Percentiles rank a stretch among this genome's conserved stretches.
Evolutionary conservation across 257 asterid genomes (phyloP).

Genomic region (Catharanthus roseus): DNA sequence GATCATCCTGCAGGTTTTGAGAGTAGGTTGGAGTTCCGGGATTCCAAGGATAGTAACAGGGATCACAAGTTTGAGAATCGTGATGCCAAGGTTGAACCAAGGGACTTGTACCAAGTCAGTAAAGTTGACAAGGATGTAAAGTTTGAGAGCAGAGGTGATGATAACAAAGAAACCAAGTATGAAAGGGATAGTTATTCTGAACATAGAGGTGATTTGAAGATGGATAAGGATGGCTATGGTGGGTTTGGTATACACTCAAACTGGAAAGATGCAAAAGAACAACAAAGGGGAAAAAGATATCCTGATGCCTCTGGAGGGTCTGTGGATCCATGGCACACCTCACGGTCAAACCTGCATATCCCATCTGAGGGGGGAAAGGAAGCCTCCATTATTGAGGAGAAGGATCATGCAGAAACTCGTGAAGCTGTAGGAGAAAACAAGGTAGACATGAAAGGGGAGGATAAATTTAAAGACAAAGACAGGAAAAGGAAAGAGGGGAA

Average conservation of each 20-base stretch:
- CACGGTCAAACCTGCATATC: constrained; percentile 51
- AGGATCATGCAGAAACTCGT: constrained; percentile 58
- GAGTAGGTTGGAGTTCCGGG: constrained; percentile 59
- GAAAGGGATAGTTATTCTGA: constrained; percentile 63
- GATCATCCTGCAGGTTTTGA: constrained; percentile 54
- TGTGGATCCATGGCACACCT: constrained; percentile 50
- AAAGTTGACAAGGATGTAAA: constrained; percentile 51
- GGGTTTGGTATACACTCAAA: constrained; percentile 47
- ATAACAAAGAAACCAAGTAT: constrained; percentile 52
- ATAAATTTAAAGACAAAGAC: constrained; percentile 76
- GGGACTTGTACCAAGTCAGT: constrained; percentile 53
- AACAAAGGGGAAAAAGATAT: constrained; percentile 49
- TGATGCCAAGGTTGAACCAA: constrained; percentile 51
- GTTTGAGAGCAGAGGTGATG: constrained; percentile 52
- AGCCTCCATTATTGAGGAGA: constrained; percentile 38
- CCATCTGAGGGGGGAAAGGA: constrained; percentile 57
- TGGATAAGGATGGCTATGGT: constrained; percentile 57
- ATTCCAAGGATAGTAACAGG: constrained; percentile 47
- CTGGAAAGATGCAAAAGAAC: constrained; percentile 68
- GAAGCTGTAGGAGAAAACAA: constrained; percentile 81
- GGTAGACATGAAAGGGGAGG: constrained; percentile 72
- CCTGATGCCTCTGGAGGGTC: constrained; percentile 53
- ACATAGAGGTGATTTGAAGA: constrained; percentile 47
- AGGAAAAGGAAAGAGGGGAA: constrained; percentile 86
- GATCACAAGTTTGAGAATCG: constrained; percentile 59